Evolutionary conservation across 495 filamentous ascomycete genomes (phyloP).

Genomic region (Tuber umbilicatum): DNA sequence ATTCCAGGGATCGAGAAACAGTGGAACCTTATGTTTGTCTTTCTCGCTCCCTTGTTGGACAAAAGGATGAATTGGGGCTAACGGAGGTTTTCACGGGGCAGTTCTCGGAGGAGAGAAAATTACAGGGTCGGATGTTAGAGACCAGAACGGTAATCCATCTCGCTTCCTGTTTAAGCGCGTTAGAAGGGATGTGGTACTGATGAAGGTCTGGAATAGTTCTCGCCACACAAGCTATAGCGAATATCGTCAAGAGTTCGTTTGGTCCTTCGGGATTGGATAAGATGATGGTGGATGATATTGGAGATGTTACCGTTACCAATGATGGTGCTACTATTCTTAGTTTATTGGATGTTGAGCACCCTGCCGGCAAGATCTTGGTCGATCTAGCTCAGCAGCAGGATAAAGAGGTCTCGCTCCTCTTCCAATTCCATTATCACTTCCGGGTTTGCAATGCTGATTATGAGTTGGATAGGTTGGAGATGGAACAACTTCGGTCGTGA

Average conservation of each 20-base stretch:
- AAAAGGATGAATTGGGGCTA: slow-evolving; percentile 4
- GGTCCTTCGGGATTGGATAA: slow-evolving; percentile 95
- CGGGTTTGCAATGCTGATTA: slow-evolving; percentile 10
- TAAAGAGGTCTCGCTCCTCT: slow-evolving; percentile 60
- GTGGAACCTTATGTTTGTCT: slow-evolving; percentile 70
- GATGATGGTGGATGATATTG: slow-evolving; percentile 99
- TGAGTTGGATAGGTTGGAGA: slow-evolving; percentile 63
- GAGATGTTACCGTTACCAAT: slow-evolving; percentile 98
- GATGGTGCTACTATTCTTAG: slow-evolving; percentile 95
- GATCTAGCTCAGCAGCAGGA: slow-evolving; percentile 98
- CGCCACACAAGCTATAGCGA: slow-evolving; percentile 93
- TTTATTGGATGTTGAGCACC: slow-evolving; percentile 93
- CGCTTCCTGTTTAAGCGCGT: neutral
- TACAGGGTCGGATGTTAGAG: slow-evolving; percentile 86
- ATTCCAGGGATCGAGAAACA: slow-evolving; percentile 81
- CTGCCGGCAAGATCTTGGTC: slow-evolving; percentile 95
- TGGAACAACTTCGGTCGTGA: slow-evolving; percentile 94
- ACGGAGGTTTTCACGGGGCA: slow-evolving; percentile 42
- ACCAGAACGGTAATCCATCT: slow-evolving; percentile 73
- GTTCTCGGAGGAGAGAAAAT: slow-evolving; percentile 92
- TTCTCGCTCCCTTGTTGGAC: slow-evolving; percentile 1
- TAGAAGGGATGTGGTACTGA: slow-evolving; percentile 9
- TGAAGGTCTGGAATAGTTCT: slow-evolving; percentile 55
- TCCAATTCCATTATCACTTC: slow-evolving; percentile 10
- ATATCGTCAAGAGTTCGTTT: slow-evolving; percentile 98